Base-by-base conservation (phyloP, 495 filamentous ascomycete species). In the Parachaetomium inaequale region DNA sequence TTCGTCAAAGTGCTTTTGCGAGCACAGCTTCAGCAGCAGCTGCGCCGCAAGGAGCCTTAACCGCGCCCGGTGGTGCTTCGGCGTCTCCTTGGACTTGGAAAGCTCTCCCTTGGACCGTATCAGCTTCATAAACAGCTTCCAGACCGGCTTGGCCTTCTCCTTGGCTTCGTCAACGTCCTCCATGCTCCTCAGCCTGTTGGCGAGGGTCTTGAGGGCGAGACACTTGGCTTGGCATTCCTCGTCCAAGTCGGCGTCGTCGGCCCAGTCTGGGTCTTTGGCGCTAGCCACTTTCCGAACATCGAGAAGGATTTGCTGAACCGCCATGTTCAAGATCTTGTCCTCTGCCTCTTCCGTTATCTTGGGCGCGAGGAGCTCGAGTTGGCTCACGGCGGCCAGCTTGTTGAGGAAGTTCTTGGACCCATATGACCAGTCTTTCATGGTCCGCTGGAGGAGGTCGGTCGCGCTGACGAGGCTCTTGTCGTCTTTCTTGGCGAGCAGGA, bases 191-290 rank as follows among this genome's bases (percentile, higher is more conserved):
- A 97, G 79, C 46, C 89, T 84, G 70, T 97, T 99, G 28, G 96
- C 91, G 21, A 97, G 83, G 34, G 91, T 87, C 68, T 88, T 92
- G 36, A 98, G 79, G n/a, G 93, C 90, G 81, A 92, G 91, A 55
- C 85, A 82, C 72, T 98, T 97, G 21, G 91, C 89, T 40, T 86
- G 81, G 17, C 87, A 86, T 65, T 98, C 92, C 19, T 92, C 87
- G 47, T 96, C 91, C 34, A 89, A 70, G 15, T 83, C 78, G 2
- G 82, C 78, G 56, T 93, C 87, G 50, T 78, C 66, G 70, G 88
- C 85, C 95, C 96, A 86, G 25, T 82, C 75, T 72, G 55, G 75
- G 70, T 80, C 85, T 40, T 73, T 72, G 5, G 79, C 76, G 56
- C 71, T 78, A 17, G 81, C 76, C 11, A 81, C 75, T 1, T 81